Conservation (phyloP, 208 protist genomes). For the Vickermania spadyakhi region DNA sequence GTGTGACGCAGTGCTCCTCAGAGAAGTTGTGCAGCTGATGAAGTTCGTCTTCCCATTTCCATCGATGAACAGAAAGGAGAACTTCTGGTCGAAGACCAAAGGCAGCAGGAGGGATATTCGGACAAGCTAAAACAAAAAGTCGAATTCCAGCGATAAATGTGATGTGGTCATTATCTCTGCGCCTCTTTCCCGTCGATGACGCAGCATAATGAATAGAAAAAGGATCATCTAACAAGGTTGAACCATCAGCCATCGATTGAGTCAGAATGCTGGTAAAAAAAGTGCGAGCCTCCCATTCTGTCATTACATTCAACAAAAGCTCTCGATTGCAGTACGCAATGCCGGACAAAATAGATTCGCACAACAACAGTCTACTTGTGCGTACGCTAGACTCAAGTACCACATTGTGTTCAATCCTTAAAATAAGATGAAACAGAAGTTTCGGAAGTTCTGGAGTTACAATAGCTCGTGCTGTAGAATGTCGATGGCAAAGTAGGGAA, state of each 20-base stretch:
- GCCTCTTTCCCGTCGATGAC: conserved; percentile 30
- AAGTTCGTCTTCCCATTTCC: conserved; percentile 86
- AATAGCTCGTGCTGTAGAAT: conserved; percentile 39
- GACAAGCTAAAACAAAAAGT: conserved; percentile 64
- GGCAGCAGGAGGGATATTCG: conserved; percentile 48
- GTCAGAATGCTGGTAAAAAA: conserved; percentile 69
- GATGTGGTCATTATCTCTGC: conserved; percentile 77
- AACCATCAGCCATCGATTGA: conserved; percentile 34
- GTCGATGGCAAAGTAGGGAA: conserved; percentile 59
- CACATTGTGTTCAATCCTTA: conserved; percentile 49
- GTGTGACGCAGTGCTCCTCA: conserved; percentile 60
- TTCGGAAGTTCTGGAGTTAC: conserved; percentile 36
- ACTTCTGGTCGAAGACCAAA: conserved; percentile 68
- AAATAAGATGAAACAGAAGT: conserved; percentile 51
- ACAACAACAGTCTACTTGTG: conserved; percentile 56
- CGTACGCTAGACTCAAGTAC: conserved; percentile 46
- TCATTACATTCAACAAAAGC: conserved; percentile 38
- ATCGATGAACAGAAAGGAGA: conserved; percentile 77
- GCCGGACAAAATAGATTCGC: conserved; percentile 53
- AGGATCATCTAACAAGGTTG: conserved; percentile 64
- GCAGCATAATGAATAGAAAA: conserved; percentile 27
- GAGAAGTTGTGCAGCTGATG: conserved; percentile 52
- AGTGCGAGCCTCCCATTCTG: conserved; percentile 29
- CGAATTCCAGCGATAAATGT: conserved; percentile 71
- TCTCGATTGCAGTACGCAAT: conserved; percentile 39